phyloP scores from a whole-genome alignment of 2,329 filamentous ascomycete species.

The Neofusicoccum cordaticola region DNA sequence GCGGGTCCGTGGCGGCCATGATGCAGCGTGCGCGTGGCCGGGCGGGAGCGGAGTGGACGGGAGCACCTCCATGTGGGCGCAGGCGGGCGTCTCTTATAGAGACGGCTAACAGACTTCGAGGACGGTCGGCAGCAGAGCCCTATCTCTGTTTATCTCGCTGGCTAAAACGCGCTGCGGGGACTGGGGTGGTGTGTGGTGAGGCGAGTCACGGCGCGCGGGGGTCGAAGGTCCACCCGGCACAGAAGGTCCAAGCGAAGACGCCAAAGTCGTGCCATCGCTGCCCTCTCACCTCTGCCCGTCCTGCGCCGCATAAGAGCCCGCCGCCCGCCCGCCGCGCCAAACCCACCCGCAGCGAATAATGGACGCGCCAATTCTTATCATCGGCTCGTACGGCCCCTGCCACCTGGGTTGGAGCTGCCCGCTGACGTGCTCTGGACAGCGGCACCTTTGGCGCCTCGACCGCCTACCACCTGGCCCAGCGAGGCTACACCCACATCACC shows the following conservation, averaged over 20 bases:
- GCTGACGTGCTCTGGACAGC: slow-evolving; percentile 23
- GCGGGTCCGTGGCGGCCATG: not conserved
- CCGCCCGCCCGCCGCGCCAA: not conserved
- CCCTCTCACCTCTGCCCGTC: too few species aligned
- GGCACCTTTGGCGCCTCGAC: slow-evolving; percentile 33
- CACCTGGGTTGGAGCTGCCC: not conserved
- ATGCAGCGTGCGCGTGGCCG: not conserved
- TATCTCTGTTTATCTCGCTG: slow-evolving; percentile 5
- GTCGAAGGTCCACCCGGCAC: not conserved
- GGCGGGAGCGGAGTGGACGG: not conserved
- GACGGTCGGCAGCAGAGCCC: not conserved
- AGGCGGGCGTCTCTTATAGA: not conserved
- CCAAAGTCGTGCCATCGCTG: not conserved
- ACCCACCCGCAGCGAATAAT: slow-evolving; percentile 3
- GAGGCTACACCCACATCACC: slow-evolving; percentile 30
- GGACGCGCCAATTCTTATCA: slow-evolving; percentile 3
- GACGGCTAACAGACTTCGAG: too few species aligned
- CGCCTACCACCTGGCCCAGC: slow-evolving; percentile 29
- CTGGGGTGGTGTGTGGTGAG: not conserved
- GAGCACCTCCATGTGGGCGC: not conserved
- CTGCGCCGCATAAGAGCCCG: slow-evolving; percentile 11
- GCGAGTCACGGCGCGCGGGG: not conserved
- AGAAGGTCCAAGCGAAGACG: slow-evolving; percentile 12
- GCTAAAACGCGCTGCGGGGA: slow-evolving; percentile 4
- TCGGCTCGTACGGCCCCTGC: not conserved